A percentile compares a stretch with the other conserved stretches of the same genome.
These are phyloP conservation scores for Ceratobasidium sp. DNA, from an alignment of 1,284 basidiomycete genomes.

Conservation along the genomic window DNA sequence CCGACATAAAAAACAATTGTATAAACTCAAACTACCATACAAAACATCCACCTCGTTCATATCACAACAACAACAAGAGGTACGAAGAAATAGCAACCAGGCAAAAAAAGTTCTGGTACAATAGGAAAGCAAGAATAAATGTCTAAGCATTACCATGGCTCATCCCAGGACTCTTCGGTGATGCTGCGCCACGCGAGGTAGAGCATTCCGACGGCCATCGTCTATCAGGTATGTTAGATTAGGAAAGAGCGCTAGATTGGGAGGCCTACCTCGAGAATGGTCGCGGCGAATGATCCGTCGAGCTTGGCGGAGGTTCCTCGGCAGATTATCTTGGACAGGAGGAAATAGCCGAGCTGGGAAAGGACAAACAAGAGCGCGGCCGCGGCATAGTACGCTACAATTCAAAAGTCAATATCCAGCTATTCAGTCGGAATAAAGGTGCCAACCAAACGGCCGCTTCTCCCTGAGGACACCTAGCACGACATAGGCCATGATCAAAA, in stretches of 20 bases:
- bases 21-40: neutral
- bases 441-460: conserved; percentile 65
- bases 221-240: conserved; percentile 48
- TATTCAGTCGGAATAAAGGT: neutral
- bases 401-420: conserved; percentile 7
- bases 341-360: conserved; percentile 77
- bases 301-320: conserved; percentile 66
- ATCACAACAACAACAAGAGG: neutral
- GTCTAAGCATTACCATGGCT: conserved; percentile 28
- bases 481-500: conserved; percentile 76
- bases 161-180: conserved; percentile 61
- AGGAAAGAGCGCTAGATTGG: neutral
- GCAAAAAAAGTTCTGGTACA: neutral
- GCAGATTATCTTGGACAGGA: conserved; percentile 78
- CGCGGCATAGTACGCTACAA: conserved; percentile 63
- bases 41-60: neutral
- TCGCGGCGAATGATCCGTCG: conserved; percentile 83
- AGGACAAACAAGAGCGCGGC: conserved; percentile 73
- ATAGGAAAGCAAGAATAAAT: neutral
- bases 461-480: conserved; percentile 74
- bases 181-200: conserved; percentile 83
- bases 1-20: neutral
- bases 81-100: neutral
- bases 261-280: conserved; percentile 60
- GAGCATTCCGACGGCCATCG: conserved; percentile 69